Evolutionary conservation across 106 monocot species (phyloP), one percentile per base, ranked within the genome.

Genomic region (Platanthera guangdongensis): DNA sequence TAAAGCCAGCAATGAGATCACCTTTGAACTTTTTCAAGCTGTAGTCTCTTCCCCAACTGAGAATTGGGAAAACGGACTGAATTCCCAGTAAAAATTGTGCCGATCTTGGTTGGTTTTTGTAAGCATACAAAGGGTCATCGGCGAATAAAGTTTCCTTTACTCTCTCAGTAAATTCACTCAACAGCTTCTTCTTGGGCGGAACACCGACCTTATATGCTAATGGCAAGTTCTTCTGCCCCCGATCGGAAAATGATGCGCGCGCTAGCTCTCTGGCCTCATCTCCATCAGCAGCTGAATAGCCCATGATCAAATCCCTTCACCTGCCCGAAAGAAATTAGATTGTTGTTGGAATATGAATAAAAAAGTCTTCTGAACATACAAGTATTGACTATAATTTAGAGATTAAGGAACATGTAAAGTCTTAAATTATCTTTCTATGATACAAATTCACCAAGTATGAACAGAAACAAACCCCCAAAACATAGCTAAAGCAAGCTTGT

Each of bases 1-100:
- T 99, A 51, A 99, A 82, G 6, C 99, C 99, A 18, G 94, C 82
- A 78, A 99, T 87, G 12, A 92, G 16, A 78, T 99, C 99, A n/a
- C 99, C 88, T 78, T 82, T 92, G 57, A 99, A 84, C 73, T 87
- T 88, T 8, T 30, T 60, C 2, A 94, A 47, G 32, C 76, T 86
- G 83, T 99, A 99, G 7, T 84, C 49, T 55, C 86, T 85, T 3
- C 84, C 92, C 95, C 95, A 95, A 5, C 78, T 77, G 22, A 95
- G 81, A 55, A 93, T 82, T 30, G 95, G 95, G 72, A 95, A 93
- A 47, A 95, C 11, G 79, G 83, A 74, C 14, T 83, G 88, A 2
- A 99, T 54, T 47, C 90, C 89, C 16, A 99, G 74, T 47, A 68
- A 3, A 19, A 99, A 32, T 82, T 94, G 89, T 65, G 51, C 88